Evolutionary conservation across 768 basidiomycete genomes (phyloP).

Genomic region (Rhodotorula diobovata): DNA sequence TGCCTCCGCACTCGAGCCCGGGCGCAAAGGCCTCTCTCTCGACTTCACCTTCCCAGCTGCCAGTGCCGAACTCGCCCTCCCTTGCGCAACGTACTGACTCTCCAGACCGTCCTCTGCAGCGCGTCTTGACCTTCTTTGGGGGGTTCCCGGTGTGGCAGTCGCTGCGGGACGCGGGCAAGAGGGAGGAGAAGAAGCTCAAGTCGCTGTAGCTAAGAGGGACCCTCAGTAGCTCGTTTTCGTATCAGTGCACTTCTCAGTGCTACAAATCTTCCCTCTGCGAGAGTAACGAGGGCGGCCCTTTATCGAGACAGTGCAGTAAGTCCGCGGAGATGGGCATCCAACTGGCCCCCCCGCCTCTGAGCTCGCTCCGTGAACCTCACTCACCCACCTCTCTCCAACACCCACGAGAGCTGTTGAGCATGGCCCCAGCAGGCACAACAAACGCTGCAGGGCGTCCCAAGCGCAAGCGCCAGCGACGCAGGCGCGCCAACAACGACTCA

Average conservation of each 20-base stretch:
- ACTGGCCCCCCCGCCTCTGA: background rate
- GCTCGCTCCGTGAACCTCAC: background rate
- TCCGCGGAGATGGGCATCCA: background rate
- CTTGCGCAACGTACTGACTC: background rate
- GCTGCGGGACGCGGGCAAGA: conserved; percentile 1
- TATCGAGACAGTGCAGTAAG: too few species aligned
- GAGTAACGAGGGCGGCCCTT: too few species aligned
- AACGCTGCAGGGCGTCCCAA: conserved; percentile 30
- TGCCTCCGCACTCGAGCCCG: too few species aligned
- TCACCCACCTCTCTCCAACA: background rate
- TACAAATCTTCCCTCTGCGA: too few species aligned
- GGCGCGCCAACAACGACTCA: conserved; percentile 10
- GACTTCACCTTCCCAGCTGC: too few species aligned
- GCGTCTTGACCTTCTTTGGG: background rate
- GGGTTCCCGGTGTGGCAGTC: conserved; percentile 17
- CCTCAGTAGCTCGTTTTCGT: too few species aligned
- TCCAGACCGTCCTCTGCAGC: background rate
- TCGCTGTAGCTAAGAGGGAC: too few species aligned
- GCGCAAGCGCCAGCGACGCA: conserved; percentile 38
- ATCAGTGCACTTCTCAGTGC: too few species aligned
- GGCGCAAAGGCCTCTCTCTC: background rate
- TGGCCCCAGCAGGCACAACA: conserved; percentile 27
- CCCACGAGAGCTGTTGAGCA: background rate
- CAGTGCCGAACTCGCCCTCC: background rate
- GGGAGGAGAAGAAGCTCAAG: conserved; percentile 6